phyloP scores from a whole-genome alignment of 2,329 filamentous ascomycete genomes.

The Raffaelea albimanens region DNA sequence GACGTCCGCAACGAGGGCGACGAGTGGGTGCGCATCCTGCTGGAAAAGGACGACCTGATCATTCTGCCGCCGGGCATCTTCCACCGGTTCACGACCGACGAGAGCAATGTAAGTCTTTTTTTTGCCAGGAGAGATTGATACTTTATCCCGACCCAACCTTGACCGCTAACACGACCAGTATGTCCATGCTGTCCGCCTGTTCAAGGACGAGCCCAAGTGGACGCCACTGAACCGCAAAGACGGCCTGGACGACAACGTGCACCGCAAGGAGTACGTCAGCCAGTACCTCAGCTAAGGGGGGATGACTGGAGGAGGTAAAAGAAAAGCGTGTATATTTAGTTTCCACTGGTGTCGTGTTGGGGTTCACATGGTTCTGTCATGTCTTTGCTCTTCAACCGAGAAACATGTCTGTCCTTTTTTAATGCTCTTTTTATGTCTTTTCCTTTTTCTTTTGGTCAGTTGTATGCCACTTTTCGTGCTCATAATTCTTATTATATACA shows the following conservation, averaged over 20 bases:
- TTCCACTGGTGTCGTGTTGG: background rate
- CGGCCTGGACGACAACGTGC: slow-evolving; percentile 70
- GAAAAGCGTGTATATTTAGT: background rate
- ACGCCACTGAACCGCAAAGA: slow-evolving; percentile 75
- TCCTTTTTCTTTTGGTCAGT: too few relatives aligned
- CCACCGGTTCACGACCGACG: slow-evolving; percentile 93
- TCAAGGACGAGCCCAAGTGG: slow-evolving; percentile 99
- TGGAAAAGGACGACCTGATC: slow-evolving; percentile 84
- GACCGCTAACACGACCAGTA: slow-evolving; percentile 46
- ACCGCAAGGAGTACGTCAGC: slow-evolving; percentile 67
- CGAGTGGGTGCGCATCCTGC: slow-evolving; percentile 76
- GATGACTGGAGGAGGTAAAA: too few relatives aligned
- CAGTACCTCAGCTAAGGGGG: slow-evolving; percentile 26
- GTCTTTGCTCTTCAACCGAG: too few relatives aligned
- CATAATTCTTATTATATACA: too few relatives aligned
- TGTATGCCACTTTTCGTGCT: too few relatives aligned
- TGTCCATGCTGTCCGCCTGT: slow-evolving; percentile 89
- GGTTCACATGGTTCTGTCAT: too few relatives aligned
- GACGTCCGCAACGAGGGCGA: slow-evolving; percentile 79
- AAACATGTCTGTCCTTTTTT: too few relatives aligned
- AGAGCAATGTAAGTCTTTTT: slow-evolving; percentile 63
- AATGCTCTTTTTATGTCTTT: too few relatives aligned
- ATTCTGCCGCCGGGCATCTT: slow-evolving; percentile 94
- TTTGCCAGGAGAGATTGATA: background rate
- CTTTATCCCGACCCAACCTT: too few relatives aligned